phyloP scores from a whole-genome alignment of 257 asterid species.

The Solanum piurae region DNA sequence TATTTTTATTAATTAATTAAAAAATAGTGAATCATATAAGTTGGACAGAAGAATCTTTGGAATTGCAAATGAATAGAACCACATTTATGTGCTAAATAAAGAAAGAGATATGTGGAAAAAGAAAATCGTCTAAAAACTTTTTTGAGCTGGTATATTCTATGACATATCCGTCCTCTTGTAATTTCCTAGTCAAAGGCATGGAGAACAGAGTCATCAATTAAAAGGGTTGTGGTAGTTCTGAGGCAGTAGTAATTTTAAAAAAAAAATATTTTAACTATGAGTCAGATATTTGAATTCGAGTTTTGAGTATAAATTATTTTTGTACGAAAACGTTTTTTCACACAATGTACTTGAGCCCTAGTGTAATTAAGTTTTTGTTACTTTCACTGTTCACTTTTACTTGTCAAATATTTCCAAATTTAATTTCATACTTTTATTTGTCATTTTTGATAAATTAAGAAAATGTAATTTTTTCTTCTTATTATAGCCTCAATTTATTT shows the following conservation, averaged over 20 bases:
- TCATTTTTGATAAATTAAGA: no score
- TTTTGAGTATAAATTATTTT: not conserved
- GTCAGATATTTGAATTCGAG: not conserved
- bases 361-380: no score
- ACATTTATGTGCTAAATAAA: not conserved
- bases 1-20: no score
- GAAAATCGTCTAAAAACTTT: not conserved
- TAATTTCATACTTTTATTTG: no score
- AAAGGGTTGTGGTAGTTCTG: not conserved
- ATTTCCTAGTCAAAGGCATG: not conserved
- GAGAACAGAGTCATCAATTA: not conserved
- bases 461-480: no score
- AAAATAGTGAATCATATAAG: no score
- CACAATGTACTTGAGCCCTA: no score
- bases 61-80: not conserved
- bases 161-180: not conserved
- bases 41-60: not conserved
- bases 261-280: no score
- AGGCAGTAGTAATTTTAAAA: not conserved
- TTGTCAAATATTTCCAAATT: no score
- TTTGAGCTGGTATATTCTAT: not conserved
- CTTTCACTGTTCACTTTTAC: no score
- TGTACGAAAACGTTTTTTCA: no score
- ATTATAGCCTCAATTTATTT: no score
- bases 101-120: not conserved